Base-by-base conservation (phyloP, 345 rosid species). In the Salix arbutifolia region DNA sequence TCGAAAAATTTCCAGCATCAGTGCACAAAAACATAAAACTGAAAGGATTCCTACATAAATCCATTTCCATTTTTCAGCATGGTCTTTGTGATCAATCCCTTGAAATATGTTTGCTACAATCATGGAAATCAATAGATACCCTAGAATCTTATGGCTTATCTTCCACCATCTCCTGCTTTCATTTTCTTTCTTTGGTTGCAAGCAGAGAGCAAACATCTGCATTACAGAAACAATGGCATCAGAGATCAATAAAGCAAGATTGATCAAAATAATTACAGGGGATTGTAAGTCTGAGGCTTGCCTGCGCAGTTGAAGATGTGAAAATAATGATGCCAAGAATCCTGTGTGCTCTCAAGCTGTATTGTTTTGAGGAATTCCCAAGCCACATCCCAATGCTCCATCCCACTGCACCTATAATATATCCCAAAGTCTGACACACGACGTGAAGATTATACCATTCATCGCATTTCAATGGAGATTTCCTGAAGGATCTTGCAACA, bases 361-460 rank as follows among this genome's bases (percentile, higher is more conserved):
- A 50, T 8, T 75, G 53, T 13, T 75, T 75, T 62, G 85, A 73
- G 28, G 88, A 66, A 58, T 46, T 81, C 17, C 79, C 80, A 23
- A 84, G 72, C 80, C 85, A 86, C 21, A 86, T 64, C 33, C 85
- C 89, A 38, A 80, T 30, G 74, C 79, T 77, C 89, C 89, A 84
- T 66, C 87, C 89, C 3, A 86, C 60, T 26, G 83, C 26, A 2
- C 89, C 89, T 9, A 76, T 18, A 18, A 84, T 65, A 37, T 86
- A 86, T 6, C 84, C 86, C 3, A 74, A 67, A 7, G 67, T 84
- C 73, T 84, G 89, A 35, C 82, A 84, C 17, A 80, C 68, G 0
- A 58, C 30, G 60, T 86, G 87, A 28, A 84, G 79, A 70, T 61
- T 75, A 77, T 77, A 74, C 89, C 89, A 86, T 46, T 84, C 84